Evolutionary conservation across 805 yeast genomes (phyloP).

Genomic region (Hanseniaspora meyeri): DNA sequence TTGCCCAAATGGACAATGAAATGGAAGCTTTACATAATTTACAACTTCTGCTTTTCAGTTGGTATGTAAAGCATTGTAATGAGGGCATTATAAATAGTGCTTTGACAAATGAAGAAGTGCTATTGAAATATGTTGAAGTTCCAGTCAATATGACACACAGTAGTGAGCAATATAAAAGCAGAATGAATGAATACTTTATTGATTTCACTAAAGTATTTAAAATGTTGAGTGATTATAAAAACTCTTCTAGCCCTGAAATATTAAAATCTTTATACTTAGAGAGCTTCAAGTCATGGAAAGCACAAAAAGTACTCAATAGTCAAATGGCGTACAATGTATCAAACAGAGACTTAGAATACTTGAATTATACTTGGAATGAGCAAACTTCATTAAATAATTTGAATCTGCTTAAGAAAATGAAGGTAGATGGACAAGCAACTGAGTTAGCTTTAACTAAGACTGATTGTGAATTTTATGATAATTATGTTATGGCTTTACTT

Average conservation of each 20-base stretch:
- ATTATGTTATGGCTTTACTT: neutral
- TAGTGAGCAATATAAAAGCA: neutral
- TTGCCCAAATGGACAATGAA: neutral
- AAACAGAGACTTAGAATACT: neutral
- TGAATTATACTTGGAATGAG: slow-evolving; percentile 10
- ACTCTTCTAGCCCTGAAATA: neutral
- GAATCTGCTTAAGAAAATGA: neutral
- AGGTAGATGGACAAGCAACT: neutral
- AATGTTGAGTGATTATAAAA: neutral
- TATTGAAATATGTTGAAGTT: neutral
- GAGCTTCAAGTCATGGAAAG: slow-evolving; percentile 6
- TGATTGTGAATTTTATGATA: neutral
- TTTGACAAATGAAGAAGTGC: neutral
- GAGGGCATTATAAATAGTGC: neutral
- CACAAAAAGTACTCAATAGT: neutral
- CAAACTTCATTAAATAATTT: neutral
- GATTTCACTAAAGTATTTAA: neutral
- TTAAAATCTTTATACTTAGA: neutral
- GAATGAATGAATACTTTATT: neutral
- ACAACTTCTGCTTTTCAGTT: neutral
- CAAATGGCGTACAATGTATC: neutral
- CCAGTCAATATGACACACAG: neutral
- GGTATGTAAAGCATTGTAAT: slow-evolving; percentile 3
- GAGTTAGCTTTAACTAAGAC: neutral
- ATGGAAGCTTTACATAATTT: neutral